Evolutionary conservation across 2,329 filamentous ascomycete genomes (phyloP), one percentile per base, ranked within the genome.

Genomic region (Acephala macrosclerotiorum): DNA sequence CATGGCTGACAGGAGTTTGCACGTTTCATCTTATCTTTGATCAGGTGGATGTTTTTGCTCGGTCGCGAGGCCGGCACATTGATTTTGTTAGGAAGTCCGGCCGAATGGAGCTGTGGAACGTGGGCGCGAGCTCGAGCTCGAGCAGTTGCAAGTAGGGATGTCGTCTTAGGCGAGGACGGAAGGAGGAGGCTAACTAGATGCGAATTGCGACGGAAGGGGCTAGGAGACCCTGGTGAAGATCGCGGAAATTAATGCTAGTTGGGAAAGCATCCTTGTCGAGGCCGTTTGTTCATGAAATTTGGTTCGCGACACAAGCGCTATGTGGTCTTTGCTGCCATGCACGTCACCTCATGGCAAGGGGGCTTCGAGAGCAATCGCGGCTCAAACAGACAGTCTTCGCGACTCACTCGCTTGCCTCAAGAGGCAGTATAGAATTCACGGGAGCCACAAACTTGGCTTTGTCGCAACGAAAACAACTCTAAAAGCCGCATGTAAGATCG

Each of bases 11-110:
- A 20, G 16, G 20, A 20, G 11, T 12, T 11, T n/a, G 29, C 53
- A 36, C 29, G 29, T 57, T 55, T 57, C 53, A 57, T 57, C 53
- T 57, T 14, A 57, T 57, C 53, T 57, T 38, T 57, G 26, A 38
- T 35, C 53, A 38, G 29, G n/a, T 38, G 16, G n/a, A 2, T 57
- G 6, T 16, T 57, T 12, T 36, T 36, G 4, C 20, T 36, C 53
- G 29, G 53, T 36, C 29, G 25, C 16, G 25, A 55, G n/a, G 29
- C 12, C 29, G 35, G 14, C 20, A 33, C 29, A 9, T 6, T 33
- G 22, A 3, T 16, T 36, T 25, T 38, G 35, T 20, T 38, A 33
- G 12, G 53, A 57, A 57, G 53, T 57, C 38, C 53, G 53, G 53
- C 53, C 53, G 29, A 57, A 38, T 12, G 33, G 33, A 25, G 55